Evolutionary conservation across 371 early-diverging fungal genomes (phyloP).

Genomic region (Lichtheimia corymbifera): DNA sequence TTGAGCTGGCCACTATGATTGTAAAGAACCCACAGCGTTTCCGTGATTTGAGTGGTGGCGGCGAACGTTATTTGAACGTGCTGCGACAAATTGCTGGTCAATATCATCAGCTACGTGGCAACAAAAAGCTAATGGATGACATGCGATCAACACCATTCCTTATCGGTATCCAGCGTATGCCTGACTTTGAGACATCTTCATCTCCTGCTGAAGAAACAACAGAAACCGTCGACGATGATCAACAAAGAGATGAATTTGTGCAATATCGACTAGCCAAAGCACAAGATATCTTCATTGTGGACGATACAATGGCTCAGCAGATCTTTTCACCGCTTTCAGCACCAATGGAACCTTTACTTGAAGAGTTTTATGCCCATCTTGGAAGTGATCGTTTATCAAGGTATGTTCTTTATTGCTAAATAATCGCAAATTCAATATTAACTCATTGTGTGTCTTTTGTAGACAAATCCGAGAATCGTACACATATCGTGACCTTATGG

Average conservation of each 20-base stretch:
- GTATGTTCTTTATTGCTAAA: constrained; percentile 37
- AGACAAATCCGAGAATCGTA: constrained; percentile 53
- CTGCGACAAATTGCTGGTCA: constrained; percentile 80
- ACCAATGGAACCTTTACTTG: constrained; percentile 67
- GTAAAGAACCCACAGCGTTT: constrained; percentile 72
- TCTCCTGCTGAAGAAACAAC: constrained; percentile 14
- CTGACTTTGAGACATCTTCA: constrained; percentile 3
- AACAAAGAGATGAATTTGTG: constrained; percentile 38
- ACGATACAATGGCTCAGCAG: constrained; percentile 76
- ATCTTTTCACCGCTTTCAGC: constrained; percentile 76
- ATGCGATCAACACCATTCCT: constrained; percentile 66
- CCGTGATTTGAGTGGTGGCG: constrained; percentile 63
- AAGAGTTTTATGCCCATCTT: constrained; percentile 66
- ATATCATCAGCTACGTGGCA: constrained; percentile 46
- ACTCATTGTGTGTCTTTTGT: background rate
- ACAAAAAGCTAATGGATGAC: constrained; percentile 50
- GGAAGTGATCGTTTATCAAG: constrained; percentile 73
- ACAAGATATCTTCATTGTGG: constrained; percentile 74
- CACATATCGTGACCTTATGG: constrained; percentile 49
- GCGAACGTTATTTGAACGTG: constrained; percentile 73
- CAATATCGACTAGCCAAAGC: constrained; percentile 73
- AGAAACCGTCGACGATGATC: constrained; percentile 12
- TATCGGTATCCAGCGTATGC: constrained; percentile 48
- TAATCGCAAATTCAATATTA: background rate
- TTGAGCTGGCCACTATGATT: constrained; percentile 73